Percentiles rank a stretch among this genome's conserved stretches.
Conservation (phyloP, 2,329 filamentous ascomycete species). For the Amphichorda felina region DNA sequence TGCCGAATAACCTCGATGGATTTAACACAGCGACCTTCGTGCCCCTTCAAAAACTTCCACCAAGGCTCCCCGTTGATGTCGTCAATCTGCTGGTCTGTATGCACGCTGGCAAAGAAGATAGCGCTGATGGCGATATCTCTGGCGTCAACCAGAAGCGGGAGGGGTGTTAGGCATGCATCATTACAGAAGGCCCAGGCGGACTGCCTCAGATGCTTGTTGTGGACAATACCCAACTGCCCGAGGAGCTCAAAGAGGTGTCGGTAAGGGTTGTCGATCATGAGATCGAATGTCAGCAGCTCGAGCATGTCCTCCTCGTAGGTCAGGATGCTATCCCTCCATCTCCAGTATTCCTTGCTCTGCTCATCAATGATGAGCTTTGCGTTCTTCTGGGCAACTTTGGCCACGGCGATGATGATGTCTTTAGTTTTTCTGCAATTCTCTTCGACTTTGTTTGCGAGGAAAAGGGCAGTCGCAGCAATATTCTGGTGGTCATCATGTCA, state of each 20-base stretch:
- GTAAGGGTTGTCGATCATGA: conserved; percentile 84
- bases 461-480: conserved; percentile 82
- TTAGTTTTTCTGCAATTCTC: conserved; percentile 95
- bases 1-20: conserved; percentile 68
- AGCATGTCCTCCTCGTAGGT: conserved; percentile 88
- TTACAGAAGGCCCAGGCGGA: conserved; percentile 90
- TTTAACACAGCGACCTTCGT: conserved; percentile 55
- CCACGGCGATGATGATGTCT: conserved; percentile 86
- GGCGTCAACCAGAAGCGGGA: conserved; percentile 72
- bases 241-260: conserved; percentile 73
- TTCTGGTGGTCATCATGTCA: too few species aligned
- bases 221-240: conserved; percentile 57
- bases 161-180: conserved; percentile 72
- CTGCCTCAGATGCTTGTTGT: conserved; percentile 74
- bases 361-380: conserved; percentile 83
- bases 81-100: conserved; percentile 63
- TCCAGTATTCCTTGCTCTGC: conserved; percentile 97
- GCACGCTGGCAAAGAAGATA: conserved; percentile 75
- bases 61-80: conserved; percentile 68
- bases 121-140: conserved; percentile 74
- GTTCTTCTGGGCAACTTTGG: conserved; percentile 91
- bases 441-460: conserved; percentile 93
- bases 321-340: conserved; percentile 89
- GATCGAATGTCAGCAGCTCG: conserved; percentile 85
- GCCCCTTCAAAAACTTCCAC: conserved; percentile 73